A percentile compares a stretch with the other conserved stretches of the same genome.
Evolutionary conservation across 768 basidiomycete genomes (phyloP).

Genomic region (Cytidiella melzeri): DNA sequence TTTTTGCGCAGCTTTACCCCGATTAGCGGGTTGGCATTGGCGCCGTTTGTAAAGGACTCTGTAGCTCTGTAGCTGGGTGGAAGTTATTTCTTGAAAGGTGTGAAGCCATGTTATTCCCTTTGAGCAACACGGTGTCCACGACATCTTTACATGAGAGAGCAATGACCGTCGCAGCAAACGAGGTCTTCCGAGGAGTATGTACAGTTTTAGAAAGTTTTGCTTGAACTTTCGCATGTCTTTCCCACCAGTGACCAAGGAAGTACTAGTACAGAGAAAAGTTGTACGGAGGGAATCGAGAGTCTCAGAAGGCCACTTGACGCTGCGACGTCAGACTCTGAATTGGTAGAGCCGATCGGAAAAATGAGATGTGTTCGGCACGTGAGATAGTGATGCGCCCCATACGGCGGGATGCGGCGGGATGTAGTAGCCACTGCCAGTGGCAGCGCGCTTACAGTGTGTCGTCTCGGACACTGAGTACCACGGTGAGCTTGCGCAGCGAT

Average conservation of each 20-base stretch:
- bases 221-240: constrained; percentile 22
- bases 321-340: too few species aligned
- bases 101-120: constrained; percentile 46
- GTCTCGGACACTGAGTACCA: too few species aligned
- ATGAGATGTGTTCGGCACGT: too few species aligned
- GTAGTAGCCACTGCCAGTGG: too few species aligned
- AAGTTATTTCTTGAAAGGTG: constrained; percentile 61
- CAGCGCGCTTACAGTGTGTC: too few species aligned
- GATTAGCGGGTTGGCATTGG: constrained; percentile 15
- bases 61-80: constrained; percentile 48
- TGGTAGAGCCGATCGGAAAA: too few species aligned
- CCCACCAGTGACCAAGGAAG: background rate
- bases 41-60: constrained; percentile 58
- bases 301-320: too few species aligned
- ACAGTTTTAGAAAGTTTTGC: constrained; percentile 46
- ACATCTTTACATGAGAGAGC: constrained; percentile 56
- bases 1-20: constrained; percentile 1
- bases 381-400: too few species aligned
- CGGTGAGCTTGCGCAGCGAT: too few species aligned
- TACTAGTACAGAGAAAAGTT: background rate
- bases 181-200: constrained; percentile 66
- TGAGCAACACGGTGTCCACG: constrained; percentile 42
- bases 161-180: constrained; percentile 60
- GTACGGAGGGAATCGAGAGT: background rate
- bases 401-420: too few species aligned